These are phyloP conservation scores for Pisolithus orientalis DNA, from an alignment of 768 basidiomycete species.

Conservation along the genomic window DNA sequence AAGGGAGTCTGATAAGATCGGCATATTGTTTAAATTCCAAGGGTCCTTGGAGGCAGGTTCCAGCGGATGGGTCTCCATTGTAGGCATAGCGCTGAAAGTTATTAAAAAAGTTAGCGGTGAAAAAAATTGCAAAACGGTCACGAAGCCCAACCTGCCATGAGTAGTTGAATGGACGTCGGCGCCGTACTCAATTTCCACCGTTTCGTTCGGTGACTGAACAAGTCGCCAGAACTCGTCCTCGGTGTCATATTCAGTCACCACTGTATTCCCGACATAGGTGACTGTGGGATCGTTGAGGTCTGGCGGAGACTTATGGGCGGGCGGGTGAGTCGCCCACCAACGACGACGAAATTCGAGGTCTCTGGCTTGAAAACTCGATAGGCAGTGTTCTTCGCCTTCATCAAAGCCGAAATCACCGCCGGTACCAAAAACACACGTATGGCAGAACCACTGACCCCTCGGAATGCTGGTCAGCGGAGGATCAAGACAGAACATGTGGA, in stretches of 20 bases:
- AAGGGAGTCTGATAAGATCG: slow-evolving; percentile 87
- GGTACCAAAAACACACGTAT: slow-evolving; percentile 82
- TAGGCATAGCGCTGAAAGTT: slow-evolving; percentile 79
- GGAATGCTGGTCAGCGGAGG: slow-evolving; percentile 84
- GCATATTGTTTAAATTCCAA: slow-evolving; percentile 98
- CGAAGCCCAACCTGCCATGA: slow-evolving; percentile 78
- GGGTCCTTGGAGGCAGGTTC: slow-evolving; percentile 83
- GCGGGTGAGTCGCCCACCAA: slow-evolving; percentile 84
- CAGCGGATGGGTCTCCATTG: slow-evolving; percentile 87
- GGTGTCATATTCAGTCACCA: slow-evolving; percentile 84
- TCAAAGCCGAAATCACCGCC: slow-evolving; percentile 98
- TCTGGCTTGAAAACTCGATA: slow-evolving; percentile 87
- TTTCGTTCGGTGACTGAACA: slow-evolving; percentile 83
- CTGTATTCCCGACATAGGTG: slow-evolving; percentile 50
- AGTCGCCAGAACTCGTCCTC: slow-evolving; percentile 97
- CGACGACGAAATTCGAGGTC: slow-evolving; percentile 82
- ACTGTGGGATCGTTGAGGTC: slow-evolving; percentile 45
- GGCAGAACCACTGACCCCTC: slow-evolving; percentile 94
- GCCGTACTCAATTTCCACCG: slow-evolving; percentile 98
- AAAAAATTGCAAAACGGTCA: slow-evolving; percentile 12
- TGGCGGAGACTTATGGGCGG: slow-evolving; percentile 27
- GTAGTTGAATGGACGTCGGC: slow-evolving; percentile 97
- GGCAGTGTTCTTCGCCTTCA: slow-evolving; percentile 92
- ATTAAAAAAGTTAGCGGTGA: slow-evolving; percentile 16
- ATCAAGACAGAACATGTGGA: slow-evolving; percentile 95